Conservation (phyloP, 2,329 filamentous ascomycete species). For the Colletotrichum viniferum region DNA sequence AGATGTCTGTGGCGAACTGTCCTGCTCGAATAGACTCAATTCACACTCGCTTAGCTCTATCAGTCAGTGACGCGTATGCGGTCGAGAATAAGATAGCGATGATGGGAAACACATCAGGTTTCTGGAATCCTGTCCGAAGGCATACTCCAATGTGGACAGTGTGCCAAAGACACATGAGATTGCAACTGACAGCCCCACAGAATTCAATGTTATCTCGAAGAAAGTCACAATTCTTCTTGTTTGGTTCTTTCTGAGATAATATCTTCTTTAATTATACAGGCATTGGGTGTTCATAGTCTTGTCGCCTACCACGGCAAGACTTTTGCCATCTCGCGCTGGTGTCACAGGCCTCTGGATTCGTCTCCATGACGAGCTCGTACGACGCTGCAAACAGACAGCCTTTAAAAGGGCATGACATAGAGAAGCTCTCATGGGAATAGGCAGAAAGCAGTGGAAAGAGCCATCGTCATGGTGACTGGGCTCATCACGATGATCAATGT, state of each 20-base stretch:
- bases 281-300: neutral
- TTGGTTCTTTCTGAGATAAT: too few species aligned
- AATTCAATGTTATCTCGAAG: neutral
- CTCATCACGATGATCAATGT: neutral
- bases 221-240: neutral
- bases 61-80: accelerated
- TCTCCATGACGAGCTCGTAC: neutral
- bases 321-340: neutral
- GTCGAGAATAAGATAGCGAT: neutral
- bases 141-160: accelerated
- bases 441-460: too few species aligned
- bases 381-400: neutral
- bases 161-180: neutral
- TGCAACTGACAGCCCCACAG: accelerated
- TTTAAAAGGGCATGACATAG: neutral
- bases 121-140: neutral
- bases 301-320: too few species aligned
- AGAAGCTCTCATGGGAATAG: neutral
- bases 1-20: neutral
- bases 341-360: neutral
- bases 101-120: neutral
- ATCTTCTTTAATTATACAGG: neutral
- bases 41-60: neutral
- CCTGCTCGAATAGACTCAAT: neutral
- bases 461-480: neutral